These are phyloP conservation scores for Craterostigma plantagineum DNA, from an alignment of 257 asterid species.

Conservation along the genomic window DNA sequence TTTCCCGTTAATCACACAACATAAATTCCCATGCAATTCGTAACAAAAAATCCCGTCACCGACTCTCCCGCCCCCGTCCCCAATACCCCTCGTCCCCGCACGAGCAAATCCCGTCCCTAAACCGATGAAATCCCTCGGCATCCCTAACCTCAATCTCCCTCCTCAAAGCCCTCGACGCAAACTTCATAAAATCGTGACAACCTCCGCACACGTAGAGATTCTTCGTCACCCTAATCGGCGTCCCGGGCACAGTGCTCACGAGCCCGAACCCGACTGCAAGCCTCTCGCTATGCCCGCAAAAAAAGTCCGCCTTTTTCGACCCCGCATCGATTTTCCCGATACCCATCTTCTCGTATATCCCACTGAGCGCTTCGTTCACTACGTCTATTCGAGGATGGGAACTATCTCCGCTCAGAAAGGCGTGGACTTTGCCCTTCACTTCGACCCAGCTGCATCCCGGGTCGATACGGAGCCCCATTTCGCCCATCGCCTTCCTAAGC, in stretches of 20 bases:
- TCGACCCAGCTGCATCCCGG: conserved; percentile 98
- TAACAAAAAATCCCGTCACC: too few relatives aligned
- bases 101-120: conserved; percentile 77
- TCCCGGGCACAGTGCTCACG: conserved; percentile 66
- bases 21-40: too few relatives aligned
- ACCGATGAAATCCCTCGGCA: conserved; percentile 65
- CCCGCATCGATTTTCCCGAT: conserved; percentile 16
- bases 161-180: conserved; percentile 47
- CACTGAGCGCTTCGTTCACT: conserved; percentile 27
- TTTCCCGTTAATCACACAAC: too few relatives aligned
- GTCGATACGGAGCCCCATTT: conserved; percentile 50
- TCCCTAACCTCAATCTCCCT: conserved; percentile 83
- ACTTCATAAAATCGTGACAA: conserved; percentile 56
- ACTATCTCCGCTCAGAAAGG: conserved; percentile 59
- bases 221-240: conserved; percentile 71
- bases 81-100: conserved; percentile 75
- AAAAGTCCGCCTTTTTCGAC: conserved; percentile 64
- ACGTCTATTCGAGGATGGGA: conserved; percentile 57
- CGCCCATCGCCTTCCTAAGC: conserved; percentile 53
- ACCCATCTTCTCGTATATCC: conserved; percentile 60
- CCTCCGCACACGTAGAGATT: conserved; percentile 73
- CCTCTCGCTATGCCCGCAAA: conserved; percentile 94
- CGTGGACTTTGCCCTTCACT: conserved; percentile 71
- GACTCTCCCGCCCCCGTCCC: conserved; percentile 9
- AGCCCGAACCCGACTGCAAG: conserved; percentile 73